Conservation (phyloP, 1,284 basidiomycete genomes). For the Pulchroboletus neoregius region DNA sequence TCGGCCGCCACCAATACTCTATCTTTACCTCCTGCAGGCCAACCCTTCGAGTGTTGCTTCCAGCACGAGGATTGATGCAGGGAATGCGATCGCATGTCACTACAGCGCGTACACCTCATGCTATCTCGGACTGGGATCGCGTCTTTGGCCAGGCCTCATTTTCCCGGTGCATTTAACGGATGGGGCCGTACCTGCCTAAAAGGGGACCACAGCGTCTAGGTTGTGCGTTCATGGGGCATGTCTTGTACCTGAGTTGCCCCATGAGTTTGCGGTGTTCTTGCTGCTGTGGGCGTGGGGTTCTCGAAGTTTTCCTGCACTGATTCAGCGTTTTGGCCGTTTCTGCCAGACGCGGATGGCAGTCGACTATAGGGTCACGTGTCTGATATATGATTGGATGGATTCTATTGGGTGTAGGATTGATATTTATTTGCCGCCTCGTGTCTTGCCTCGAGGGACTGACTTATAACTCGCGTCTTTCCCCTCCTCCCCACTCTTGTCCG, state of each 20-base stretch:
- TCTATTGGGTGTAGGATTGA: conserved; percentile 11
- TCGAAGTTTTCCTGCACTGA: neutral
- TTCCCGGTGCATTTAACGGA: neutral
- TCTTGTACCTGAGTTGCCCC: conserved; percentile 8
- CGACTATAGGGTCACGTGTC: conserved; percentile 19
- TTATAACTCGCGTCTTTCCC: conserved; percentile 15
- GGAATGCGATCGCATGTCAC: neutral
- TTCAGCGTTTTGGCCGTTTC: neutral
- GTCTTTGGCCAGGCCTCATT: conserved; percentile 1
- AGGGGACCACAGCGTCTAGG: neutral
- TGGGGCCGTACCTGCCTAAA: conserved; percentile 2
- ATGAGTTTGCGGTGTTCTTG: neutral
- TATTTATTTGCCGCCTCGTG: conserved; percentile 27
- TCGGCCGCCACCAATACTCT: conserved; percentile 1
- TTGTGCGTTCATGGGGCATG: neutral
- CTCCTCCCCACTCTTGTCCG: conserved; percentile 14
- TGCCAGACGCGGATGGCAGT: neutral
- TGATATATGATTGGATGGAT: conserved; percentile 18
- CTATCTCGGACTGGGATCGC: conserved; percentile 2
- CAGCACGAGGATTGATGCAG: conserved; percentile 5
- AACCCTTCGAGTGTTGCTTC: neutral
- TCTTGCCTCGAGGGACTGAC: conserved; percentile 21
- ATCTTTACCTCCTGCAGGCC: conserved; percentile 1
- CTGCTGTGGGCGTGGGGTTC: conserved; percentile 10
- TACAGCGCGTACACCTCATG: conserved; percentile 8